Percentiles rank a stretch among this genome's conserved stretches.
These are phyloP conservation scores for Sordariomycetes sp. DNA, from an alignment of 2,329 filamentous ascomycete genomes.

Conservation along the genomic window DNA sequence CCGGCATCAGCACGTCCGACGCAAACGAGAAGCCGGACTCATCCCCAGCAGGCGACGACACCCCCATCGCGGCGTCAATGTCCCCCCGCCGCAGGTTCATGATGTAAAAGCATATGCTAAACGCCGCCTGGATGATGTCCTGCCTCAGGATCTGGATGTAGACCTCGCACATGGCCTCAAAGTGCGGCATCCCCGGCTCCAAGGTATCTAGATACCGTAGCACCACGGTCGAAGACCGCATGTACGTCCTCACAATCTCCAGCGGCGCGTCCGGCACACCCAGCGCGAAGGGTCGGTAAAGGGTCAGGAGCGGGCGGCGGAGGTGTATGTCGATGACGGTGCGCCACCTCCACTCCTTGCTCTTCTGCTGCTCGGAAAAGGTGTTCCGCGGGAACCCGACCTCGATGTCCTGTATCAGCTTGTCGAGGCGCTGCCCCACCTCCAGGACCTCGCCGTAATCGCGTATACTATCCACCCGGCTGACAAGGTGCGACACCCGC, in stretches of 20 bases:
- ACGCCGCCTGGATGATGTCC: slow-evolving; percentile 40
- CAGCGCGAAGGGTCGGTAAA: slow-evolving; percentile 42
- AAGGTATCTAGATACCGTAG: slow-evolving; percentile 40
- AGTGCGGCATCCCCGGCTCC: slow-evolving; percentile 30
- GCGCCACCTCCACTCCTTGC: slow-evolving; percentile 35
- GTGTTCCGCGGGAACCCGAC: slow-evolving; percentile 34
- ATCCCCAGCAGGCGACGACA: neutral
- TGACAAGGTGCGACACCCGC: slow-evolving; percentile 34
- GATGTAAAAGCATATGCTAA: slow-evolving; percentile 43
- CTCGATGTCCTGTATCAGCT: slow-evolving; percentile 39
- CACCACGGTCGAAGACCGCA: slow-evolving; percentile 41
- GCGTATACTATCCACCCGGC: slow-evolving; percentile 35
- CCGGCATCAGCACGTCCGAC: slow-evolving; percentile 17
- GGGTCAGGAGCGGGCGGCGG: slow-evolving; percentile 33
- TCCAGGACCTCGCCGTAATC: slow-evolving; percentile 40
- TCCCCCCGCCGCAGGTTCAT: slow-evolving; percentile 10
- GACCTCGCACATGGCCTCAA: slow-evolving; percentile 34
- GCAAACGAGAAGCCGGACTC: neutral
- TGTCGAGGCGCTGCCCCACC: slow-evolving; percentile 37
- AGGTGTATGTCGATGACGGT: slow-evolving; percentile 41
- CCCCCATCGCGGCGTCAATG: neutral
- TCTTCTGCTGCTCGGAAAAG: slow-evolving; percentile 27
- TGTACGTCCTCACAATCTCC: slow-evolving; percentile 36
- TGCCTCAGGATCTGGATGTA: slow-evolving; percentile 37
- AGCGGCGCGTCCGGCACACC: slow-evolving; percentile 33